Conservation (phyloP, 2,329 filamentous ascomycete species). For the Cladosporium colombiae region DNA sequence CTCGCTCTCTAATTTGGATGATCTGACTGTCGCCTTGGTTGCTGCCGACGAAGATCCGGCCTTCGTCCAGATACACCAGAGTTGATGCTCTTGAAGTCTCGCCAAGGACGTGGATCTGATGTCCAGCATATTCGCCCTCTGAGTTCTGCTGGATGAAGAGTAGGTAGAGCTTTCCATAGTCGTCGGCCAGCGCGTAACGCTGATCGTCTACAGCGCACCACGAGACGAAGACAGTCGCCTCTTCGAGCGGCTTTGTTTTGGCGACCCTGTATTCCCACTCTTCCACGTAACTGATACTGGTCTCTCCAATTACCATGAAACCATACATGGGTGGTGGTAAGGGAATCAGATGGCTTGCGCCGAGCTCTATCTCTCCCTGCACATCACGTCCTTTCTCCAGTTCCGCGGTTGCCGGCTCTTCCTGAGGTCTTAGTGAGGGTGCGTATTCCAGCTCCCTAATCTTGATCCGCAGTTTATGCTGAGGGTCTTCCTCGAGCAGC, state of each 20-base stretch:
- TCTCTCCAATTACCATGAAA: slow-evolving; percentile 55
- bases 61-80: slow-evolving; percentile 74
- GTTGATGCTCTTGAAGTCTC: slow-evolving; percentile 73
- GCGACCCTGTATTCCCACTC: slow-evolving; percentile 66
- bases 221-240: slow-evolving; percentile 84
- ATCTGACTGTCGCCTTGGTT: slow-evolving; percentile 92
- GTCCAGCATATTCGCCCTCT: slow-evolving; percentile 67
- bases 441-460: slow-evolving; percentile 57
- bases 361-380: slow-evolving; percentile 57
- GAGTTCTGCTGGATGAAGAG: slow-evolving; percentile 71
- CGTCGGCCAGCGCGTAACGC: slow-evolving; percentile 85
- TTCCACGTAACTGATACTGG: slow-evolving; percentile 81
- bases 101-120: slow-evolving; percentile 69
- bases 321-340: slow-evolving; percentile 58
- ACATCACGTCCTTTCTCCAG: slow-evolving; percentile 55
- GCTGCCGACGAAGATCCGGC: slow-evolving; percentile 81
- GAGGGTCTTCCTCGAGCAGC: slow-evolving; percentile 62
- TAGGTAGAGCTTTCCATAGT: slow-evolving; percentile 84
- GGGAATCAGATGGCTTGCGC: slow-evolving; percentile 63
- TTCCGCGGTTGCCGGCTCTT: slow-evolving; percentile 53
- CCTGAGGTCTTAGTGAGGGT: slow-evolving; percentile 44
- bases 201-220: slow-evolving; percentile 84
- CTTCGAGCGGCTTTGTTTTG: slow-evolving; percentile 64
- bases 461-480: slow-evolving; percentile 57
- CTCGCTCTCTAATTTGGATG: slow-evolving; percentile 59